These are phyloP conservation scores for Leishmania martiniquensis DNA, from an alignment of 208 protist species.

Conservation along the genomic window DNA sequence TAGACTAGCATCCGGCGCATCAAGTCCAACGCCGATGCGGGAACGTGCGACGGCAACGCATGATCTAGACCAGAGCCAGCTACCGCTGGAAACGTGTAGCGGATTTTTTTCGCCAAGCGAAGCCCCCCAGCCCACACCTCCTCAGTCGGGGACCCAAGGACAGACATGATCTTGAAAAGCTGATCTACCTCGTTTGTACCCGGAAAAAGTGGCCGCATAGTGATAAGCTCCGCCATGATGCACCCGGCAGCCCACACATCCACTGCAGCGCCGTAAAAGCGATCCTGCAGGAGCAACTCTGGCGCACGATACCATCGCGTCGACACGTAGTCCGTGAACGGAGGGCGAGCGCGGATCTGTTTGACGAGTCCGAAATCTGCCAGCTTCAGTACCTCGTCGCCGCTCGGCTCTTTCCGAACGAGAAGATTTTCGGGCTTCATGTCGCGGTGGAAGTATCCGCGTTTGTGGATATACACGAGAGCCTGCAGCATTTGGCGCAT, in stretches of 20 bases:
- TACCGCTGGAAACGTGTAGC: conserved; percentile 76
- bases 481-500: conserved; percentile 94
- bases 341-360: conserved; percentile 44
- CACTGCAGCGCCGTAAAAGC: conserved; percentile 94
- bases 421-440: conserved; percentile 99
- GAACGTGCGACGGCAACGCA: conserved; percentile 77
- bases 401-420: conserved; percentile 50
- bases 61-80: conserved; percentile 64
- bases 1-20: conserved; percentile 94
- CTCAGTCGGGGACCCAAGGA: conserved; percentile 84
- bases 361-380: conserved; percentile 92
- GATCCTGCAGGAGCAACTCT: conserved; percentile 97
- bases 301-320: conserved; percentile 99
- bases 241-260: conserved; percentile 97
- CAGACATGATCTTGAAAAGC: conserved; percentile 78
- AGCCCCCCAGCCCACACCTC: conserved; percentile 75
- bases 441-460: conserved; percentile 97
- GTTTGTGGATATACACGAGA: conserved; percentile 96
- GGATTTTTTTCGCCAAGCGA: conserved; percentile 76
- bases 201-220: conserved; percentile 97
- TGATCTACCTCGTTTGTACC: conserved; percentile 88
- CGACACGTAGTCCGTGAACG: conserved; percentile 96
- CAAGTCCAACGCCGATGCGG: conserved; percentile 92
- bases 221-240: conserved; percentile 98
- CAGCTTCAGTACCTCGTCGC: conserved; percentile 95